These are phyloP conservation scores for Microdochium nivale DNA, from an alignment of 2,329 filamentous ascomycete genomes.

Conservation along the genomic window DNA sequence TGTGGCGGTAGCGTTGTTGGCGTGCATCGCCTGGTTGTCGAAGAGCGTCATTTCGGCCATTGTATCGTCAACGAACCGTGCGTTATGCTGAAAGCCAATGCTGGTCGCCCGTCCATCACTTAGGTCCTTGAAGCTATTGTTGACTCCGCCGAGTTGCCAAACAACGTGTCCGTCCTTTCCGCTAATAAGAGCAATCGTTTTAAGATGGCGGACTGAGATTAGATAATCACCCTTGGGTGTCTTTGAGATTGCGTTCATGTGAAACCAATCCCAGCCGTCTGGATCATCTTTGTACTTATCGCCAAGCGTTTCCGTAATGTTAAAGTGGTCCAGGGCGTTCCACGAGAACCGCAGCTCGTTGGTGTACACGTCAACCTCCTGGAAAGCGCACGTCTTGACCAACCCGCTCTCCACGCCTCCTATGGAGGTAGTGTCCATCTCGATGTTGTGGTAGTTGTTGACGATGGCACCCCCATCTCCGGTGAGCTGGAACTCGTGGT, in stretches of 20 bases:
- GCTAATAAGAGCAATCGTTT: constrained; percentile 20
- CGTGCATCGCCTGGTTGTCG: constrained; percentile 17
- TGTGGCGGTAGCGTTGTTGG: constrained; percentile 35
- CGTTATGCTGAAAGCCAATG: constrained; percentile 30
- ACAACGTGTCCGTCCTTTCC: constrained; percentile 21
- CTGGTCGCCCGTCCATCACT: constrained; percentile 24
- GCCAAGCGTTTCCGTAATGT: constrained; percentile 8
- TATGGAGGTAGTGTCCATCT: not conserved
- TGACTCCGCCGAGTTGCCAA: constrained; percentile 27
- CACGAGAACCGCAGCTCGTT: not conserved
- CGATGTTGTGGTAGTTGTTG: constrained; percentile 1
- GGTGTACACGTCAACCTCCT: not conserved
- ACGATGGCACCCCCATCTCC: not conserved
- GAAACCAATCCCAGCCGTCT: constrained; percentile 26
- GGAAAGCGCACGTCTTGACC: not conserved
- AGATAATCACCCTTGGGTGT: constrained; percentile 26
- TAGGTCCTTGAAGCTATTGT: constrained; percentile 27
- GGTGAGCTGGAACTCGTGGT: constrained; percentile 3
- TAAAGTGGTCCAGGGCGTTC: constrained; percentile 7
- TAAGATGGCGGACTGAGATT: constrained; percentile 24
- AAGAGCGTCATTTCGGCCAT: constrained; percentile 24
- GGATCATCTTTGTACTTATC: constrained; percentile 1
- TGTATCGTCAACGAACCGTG: constrained; percentile 21
- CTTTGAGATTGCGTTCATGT: constrained; percentile 28
- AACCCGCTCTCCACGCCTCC: not conserved